Base-by-base conservation (phyloP, 23 red algal species). In the Agarophyton chilense region DNA sequence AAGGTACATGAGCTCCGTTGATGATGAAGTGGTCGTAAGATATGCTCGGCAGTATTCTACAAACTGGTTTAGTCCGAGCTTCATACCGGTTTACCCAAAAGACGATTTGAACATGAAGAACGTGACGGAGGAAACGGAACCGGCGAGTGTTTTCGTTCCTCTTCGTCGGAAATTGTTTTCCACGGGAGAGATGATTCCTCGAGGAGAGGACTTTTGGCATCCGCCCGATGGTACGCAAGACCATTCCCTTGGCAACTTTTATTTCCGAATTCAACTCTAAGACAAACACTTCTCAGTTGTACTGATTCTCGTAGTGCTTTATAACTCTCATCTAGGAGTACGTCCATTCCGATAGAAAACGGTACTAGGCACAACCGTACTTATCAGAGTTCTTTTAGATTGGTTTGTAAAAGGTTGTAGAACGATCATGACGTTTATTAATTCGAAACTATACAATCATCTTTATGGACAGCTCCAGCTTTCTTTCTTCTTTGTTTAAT, bases 231-330 rank as follows among this genome's bases (percentile, higher is more conserved):
- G 72, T 1, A 52, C 38, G 32, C 67, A 33, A 5, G 84, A 88
- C 32, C 84, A 88, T 68, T 40, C 43, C 31, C 35, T 75, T n/a
- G 68, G 70, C 36, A 88, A 88, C 51, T 88, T 88, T 42, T 88
- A 88, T 29, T 88, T 88, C 55, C 65, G 84, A 45, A 78, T 88
- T 72, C 81, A 86, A 43, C 51, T 86, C 25, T 86, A 66, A 86
- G 4, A 31, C 4, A 31, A 62, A 62, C 56, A 55, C 7, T 55
- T 21, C 16, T 4, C 52, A 55, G n/a, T n/a, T n/a, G n/a, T n/a
- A 55, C 52, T 55, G 3, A 55, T 21, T 55, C 52, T n/a, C n/a
- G n/a, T n/a, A n/a, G n/a, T n/a, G n/a, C n/a, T n/a, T n/a, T n/a
- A n/a, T n/a, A n/a, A n/a, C n/a, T n/a, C n/a, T n/a, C n/a, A n/a